phyloP scores from a whole-genome alignment of 73 alveolate genomes.

The Breviolum minutum region DNA sequence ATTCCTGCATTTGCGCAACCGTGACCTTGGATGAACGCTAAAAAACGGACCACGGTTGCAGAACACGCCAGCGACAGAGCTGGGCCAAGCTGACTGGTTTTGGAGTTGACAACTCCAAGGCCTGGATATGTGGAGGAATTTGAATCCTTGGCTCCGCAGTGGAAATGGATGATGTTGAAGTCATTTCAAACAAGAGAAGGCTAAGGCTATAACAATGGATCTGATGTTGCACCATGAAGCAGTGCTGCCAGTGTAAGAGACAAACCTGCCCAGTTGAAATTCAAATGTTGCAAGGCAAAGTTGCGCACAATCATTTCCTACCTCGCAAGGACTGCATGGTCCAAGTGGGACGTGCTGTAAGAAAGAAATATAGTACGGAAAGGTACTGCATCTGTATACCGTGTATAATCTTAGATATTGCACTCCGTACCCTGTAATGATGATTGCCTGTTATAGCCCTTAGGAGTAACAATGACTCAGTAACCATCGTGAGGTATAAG shows the following conservation, averaged over 20 bases:
- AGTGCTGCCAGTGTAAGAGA: conserved; percentile 13
- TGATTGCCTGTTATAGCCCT: no score
- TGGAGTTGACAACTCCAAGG: conserved; percentile 72
- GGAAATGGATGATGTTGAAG: no score
- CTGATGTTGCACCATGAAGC: not conserved
- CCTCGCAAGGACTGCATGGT: conserved; percentile 33
- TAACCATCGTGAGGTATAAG: no score
- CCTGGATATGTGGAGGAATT: conserved; percentile 69
- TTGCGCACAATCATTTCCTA: not conserved
- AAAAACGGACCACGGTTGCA: not conserved
- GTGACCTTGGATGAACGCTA: conserved; percentile 10
- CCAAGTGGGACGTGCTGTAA: not conserved
- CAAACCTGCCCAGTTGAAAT: not conserved
- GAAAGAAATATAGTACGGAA: no score
- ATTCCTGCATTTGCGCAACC: conserved; percentile 82
- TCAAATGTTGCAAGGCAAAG: not conserved
- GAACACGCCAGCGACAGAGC: no score
- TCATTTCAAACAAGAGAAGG: not conserved
- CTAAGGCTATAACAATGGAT: conserved; percentile 21
- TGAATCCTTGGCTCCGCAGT: conserved; percentile 27
- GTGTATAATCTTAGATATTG: no score
- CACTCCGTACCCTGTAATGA: no score
- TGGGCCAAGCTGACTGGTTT: conserved; percentile 25
- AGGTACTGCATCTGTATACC: no score
- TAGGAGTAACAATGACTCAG: no score